Evolutionary conservation across 495 filamentous ascomycete genomes (phyloP), one percentile per base, ranked within the genome.

Genomic region (Cudoniella acicularis): DNA sequence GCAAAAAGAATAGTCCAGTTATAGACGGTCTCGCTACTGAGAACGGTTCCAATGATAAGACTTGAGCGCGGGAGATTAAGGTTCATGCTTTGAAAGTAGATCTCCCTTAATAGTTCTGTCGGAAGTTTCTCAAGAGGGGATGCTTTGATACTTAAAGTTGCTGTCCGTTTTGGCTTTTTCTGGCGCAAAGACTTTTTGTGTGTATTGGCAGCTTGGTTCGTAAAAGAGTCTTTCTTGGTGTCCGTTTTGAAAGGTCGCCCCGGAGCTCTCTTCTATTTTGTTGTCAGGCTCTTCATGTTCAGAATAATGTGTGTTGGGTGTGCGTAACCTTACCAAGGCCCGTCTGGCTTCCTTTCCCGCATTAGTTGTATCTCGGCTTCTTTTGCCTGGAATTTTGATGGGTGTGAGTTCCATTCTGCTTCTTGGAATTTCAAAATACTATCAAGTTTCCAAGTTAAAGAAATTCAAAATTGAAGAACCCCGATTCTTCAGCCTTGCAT

Each of bases 81-180:
- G 55, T 84, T 81, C 59, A 78, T 50, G 20, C 75, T 71, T 48
- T 77, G 67, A 16, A 82, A 68, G 49, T 82, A 84, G 30, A 84
- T 79, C 50, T 71, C 65, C 63, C 83, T 76, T 27, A 85, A 67
- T 9, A 85, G 54, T 59, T 85, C 82, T 1, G 74, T 72, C 1
- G 81, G 82, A 1, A 85, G 67, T 10, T 62, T 60, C 62, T 84
- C 82, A 3, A 85, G 68, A 17, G 53, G 57, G 3, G 76, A 77
- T 46, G 75, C 64, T 6, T 60, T 63, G 3, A 62, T 65, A 49
- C 56, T 67, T 23, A 59, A 62, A 23, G 64, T 66, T 25, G 63
- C 46, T 26, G 57, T 56, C 27, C 30, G 13, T 36, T 36, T 36
- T 36, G 4, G 4, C 30, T 36, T 36, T n/a, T n/a, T n/a, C n/a